Evolutionary conservation across 108 stramenopile species (phyloP).

Genomic region (Schizochytrium sp.): DNA sequence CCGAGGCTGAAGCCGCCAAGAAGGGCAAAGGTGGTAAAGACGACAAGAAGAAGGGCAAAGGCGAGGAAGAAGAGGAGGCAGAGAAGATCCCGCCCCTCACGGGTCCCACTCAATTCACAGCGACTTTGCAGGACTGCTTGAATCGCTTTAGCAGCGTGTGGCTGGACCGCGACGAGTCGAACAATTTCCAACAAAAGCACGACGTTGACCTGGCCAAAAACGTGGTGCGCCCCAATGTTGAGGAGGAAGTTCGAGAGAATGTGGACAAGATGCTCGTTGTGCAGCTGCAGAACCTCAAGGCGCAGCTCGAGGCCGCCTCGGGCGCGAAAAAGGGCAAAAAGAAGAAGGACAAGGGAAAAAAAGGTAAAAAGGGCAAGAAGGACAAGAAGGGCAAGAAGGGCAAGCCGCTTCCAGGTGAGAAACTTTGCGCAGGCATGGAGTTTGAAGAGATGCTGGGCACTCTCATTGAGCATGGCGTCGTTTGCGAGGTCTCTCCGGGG

Average conservation of each 20-base stretch:
- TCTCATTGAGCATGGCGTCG: constrained; percentile 54
- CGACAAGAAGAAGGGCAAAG: constrained; percentile 33
- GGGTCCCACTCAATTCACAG: constrained; percentile 46
- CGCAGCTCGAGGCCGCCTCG: constrained; percentile 35
- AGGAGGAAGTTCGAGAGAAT: constrained; percentile 46
- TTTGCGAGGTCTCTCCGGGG: constrained; percentile 22
- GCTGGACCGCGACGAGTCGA: constrained; percentile 53
- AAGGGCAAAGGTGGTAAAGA: constrained; percentile 28
- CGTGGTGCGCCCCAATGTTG: constrained; percentile 45
- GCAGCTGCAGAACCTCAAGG: constrained; percentile 61
- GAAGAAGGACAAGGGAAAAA: constrained; percentile 38
- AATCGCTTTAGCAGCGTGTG: constrained; percentile 51
- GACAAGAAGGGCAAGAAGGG: constrained; percentile 55
- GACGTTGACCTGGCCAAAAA: constrained; percentile 62
- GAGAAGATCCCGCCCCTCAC: constrained; percentile 39
- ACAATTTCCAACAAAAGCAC: constrained; percentile 59
- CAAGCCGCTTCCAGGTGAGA: constrained; percentile 66
- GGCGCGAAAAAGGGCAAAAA: constrained; percentile 48
- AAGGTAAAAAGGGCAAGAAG: constrained; percentile 48
- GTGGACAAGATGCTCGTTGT: constrained; percentile 65
- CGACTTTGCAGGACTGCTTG: constrained; percentile 30
- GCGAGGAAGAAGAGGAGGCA: constrained; percentile 19
- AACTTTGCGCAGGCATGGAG: constrained; percentile 57
- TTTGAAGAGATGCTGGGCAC: constrained; percentile 55
- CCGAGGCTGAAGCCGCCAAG: constrained; percentile 20